These are phyloP conservation scores for Auxenochlorella pyrenoidosa DNA, from an alignment of 139 green algal genomes.

Conservation along the genomic window DNA sequence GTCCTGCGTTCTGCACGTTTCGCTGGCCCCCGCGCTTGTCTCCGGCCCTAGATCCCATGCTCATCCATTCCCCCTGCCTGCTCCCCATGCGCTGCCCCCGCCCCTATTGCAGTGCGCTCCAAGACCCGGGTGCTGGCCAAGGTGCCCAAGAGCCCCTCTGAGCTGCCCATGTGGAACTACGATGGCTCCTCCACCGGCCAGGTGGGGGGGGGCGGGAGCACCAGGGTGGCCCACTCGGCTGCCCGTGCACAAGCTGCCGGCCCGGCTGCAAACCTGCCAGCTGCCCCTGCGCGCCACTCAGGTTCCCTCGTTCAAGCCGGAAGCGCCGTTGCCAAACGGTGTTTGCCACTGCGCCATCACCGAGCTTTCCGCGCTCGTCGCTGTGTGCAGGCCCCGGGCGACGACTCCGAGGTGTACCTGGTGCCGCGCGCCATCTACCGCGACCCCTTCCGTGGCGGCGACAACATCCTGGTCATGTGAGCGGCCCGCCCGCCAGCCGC, in stretches of 20 bases:
- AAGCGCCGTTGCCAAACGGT: too few species aligned
- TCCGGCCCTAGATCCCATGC: too few species aligned
- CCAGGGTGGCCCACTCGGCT: too few species aligned
- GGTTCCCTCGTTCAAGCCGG: too few species aligned
- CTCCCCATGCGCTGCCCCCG: too few species aligned
- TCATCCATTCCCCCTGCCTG: too few species aligned
- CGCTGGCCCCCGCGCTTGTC: too few species aligned
- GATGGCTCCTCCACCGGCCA: constrained; percentile 95
- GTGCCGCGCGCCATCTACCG: constrained; percentile 81
- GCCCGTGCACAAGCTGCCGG: too few species aligned
- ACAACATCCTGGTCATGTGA: constrained; percentile 32
- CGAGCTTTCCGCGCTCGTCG: background rate
- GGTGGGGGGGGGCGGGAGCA: constrained; percentile 6
- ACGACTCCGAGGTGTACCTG: constrained; percentile 92
- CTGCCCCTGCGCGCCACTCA: too few species aligned
- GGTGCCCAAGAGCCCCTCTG: constrained; percentile 59
- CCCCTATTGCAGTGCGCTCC: constrained; percentile 59
- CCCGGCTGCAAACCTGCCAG: too few species aligned
- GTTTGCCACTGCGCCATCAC: background rate
- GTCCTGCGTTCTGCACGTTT: too few species aligned
- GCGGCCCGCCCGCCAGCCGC: too few species aligned
- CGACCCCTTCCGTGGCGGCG: constrained; percentile 77
- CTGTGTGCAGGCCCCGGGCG: constrained; percentile 77
- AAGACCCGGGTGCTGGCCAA: constrained; percentile 76
- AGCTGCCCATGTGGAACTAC: constrained; percentile 97